Conservation (phyloP, 257 asterid species). For the Petrea volubilis region DNA sequence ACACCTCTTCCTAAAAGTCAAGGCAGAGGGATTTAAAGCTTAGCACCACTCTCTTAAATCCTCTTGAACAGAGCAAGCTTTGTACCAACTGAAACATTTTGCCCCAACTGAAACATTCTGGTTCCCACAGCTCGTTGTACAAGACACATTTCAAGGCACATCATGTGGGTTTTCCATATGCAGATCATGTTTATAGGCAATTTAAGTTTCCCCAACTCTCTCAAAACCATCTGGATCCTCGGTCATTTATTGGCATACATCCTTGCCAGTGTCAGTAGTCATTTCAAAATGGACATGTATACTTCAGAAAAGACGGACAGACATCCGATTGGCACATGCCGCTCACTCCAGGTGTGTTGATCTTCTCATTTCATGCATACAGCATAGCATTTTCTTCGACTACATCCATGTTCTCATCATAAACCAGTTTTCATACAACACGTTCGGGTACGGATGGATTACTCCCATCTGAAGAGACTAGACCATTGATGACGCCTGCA, state of each 20-base stretch:
- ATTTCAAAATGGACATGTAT: neutral
- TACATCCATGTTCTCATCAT: neutral
- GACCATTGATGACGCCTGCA: neutral
- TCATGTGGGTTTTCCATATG: no score
- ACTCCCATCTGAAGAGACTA: neutral
- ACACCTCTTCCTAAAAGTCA: neutral
- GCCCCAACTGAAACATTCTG: no score
- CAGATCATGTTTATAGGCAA: neutral
- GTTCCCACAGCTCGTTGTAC: no score
- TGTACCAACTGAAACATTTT: no score
- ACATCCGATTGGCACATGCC: neutral
- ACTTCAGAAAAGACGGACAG: neutral
- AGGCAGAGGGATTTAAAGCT: neutral
- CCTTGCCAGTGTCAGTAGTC: neutral
- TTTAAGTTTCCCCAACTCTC: neutral
- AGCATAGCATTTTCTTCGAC: neutral
- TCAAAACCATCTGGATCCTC: slow-evolving; percentile 3
- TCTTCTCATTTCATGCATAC: neutral
- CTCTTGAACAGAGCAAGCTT: no score
- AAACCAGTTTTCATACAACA: slow-evolving; percentile 1
- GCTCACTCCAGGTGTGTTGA: neutral
- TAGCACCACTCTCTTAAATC: neutral
- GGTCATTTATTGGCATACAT: neutral
- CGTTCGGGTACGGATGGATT: neutral
- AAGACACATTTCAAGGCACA: no score